Evolutionary conservation across 768 basidiomycete genomes (phyloP).

Genomic region (Daedaleopsis sinensis): DNA sequence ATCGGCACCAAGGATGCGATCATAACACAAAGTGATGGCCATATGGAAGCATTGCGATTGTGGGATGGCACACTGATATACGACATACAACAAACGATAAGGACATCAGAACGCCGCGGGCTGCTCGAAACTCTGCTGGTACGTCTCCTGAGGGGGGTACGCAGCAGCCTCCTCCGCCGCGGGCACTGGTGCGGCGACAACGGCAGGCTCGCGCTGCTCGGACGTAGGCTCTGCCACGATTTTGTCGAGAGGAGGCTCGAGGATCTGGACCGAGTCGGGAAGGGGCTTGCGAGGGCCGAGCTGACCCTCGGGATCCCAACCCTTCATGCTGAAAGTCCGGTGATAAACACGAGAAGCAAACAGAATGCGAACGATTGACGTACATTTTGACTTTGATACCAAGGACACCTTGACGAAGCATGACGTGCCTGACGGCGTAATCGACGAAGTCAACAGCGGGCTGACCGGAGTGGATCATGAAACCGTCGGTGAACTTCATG

Average conservation of each 20-base stretch:
- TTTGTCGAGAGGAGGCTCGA: conserved; percentile 91
- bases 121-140: conserved; percentile 34
- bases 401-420: conserved; percentile 97
- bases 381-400: conserved; percentile 99
- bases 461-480: conserved; percentile 99
- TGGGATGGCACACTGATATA: conserved; percentile 10
- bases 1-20: too few species aligned
- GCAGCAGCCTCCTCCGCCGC: conserved; percentile 52
- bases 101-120: conserved; percentile 56
- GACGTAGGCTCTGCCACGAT: conserved; percentile 86
- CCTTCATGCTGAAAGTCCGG: conserved; percentile 80
- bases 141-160: conserved; percentile 42
- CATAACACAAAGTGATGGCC: neutral
- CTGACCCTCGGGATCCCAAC: conserved; percentile 89
- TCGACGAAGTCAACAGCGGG: conserved; percentile 96
- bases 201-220: conserved; percentile 76
- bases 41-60: conserved; percentile 16
- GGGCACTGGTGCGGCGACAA: conserved; percentile 51
- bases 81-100: conserved; percentile 13
- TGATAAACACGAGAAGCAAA: conserved; percentile 6
- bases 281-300: conserved; percentile 90
- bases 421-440: conserved; percentile 96
- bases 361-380: conserved; percentile 25
- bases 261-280: conserved; percentile 90
- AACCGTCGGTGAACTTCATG: conserved; percentile 99